phyloP scores from a whole-genome alignment of 345 rosid species.

The Rhizophora mangle region DNA sequence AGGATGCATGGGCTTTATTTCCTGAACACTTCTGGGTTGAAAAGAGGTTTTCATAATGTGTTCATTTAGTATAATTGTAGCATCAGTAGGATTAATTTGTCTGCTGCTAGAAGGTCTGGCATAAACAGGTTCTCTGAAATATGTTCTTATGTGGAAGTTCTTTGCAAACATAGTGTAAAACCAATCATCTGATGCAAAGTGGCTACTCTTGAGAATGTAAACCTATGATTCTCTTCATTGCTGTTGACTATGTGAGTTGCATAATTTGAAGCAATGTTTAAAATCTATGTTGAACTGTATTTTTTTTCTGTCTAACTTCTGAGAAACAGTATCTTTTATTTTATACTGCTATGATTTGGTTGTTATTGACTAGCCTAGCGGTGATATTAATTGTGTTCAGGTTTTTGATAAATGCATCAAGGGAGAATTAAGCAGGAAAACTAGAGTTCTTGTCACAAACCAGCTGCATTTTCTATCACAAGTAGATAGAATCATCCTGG shows the following conservation, averaged over 20 bases:
- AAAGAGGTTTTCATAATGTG: neutral
- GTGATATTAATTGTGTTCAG: constrained; percentile 34
- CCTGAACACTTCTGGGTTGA: no score
- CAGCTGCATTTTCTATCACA: constrained; percentile 97
- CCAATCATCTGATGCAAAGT: neutral
- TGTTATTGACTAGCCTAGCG: constrained; percentile 5
- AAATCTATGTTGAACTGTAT: no score
- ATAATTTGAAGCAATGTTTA: no score
- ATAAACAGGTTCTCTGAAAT: neutral
- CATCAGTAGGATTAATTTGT: neutral
- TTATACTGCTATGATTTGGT: neutral
- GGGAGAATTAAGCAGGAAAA: constrained; percentile 73
- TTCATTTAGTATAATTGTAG: neutral
- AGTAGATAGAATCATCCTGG: constrained; percentile 88
- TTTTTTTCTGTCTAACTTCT: no score
- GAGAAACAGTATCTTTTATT: no score
- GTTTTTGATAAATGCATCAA: constrained; percentile 92
- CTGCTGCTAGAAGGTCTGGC: neutral
- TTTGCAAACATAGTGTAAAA: neutral
- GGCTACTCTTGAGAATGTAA: no score
- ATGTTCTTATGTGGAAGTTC: neutral
- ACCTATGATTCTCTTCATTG: no score
- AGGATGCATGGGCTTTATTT: no score
- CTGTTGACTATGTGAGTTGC: no score
- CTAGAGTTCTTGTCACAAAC: constrained; percentile 98